Percentiles rank a stretch among this genome's conserved stretches.
phyloP scores from a whole-genome alignment of 1,284 basidiomycete genomes.

The Malassezia sympodialis region DNA sequence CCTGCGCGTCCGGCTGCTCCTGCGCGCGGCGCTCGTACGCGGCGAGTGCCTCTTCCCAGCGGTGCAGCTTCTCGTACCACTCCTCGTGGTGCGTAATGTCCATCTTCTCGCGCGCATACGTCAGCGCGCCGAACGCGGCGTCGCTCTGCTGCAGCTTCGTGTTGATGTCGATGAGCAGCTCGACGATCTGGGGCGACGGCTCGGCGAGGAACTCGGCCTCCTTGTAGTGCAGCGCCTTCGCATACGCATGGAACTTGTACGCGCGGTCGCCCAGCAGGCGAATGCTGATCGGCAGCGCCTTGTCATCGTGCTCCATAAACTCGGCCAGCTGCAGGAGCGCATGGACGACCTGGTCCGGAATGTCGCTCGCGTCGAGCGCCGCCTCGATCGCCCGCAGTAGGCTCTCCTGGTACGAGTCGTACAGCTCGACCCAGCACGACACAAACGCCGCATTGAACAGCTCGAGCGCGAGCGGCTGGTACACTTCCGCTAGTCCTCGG shows the following conservation, averaged over 20 bases:
- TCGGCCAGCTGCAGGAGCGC: slow-evolving; percentile 90
- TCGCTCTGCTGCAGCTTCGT: slow-evolving; percentile 76
- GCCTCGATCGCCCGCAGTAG: slow-evolving; percentile 79
- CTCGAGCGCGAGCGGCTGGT: slow-evolving; percentile 82
- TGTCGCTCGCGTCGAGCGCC: slow-evolving; percentile 69
- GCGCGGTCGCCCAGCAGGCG: slow-evolving; percentile 84
- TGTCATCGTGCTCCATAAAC: slow-evolving; percentile 99
- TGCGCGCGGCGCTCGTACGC: slow-evolving; percentile 74
- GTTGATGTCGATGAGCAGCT: slow-evolving; percentile 92
- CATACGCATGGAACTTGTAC: slow-evolving; percentile 85
- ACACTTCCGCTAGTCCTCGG: slow-evolving; percentile 81
- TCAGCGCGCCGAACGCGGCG: slow-evolving; percentile 44
- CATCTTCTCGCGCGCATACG: slow-evolving; percentile 48
- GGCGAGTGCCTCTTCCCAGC: slow-evolving; percentile 86
- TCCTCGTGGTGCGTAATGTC: slow-evolving; percentile 81
- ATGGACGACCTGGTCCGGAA: slow-evolving; percentile 86
- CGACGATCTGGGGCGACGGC: slow-evolving; percentile 68
- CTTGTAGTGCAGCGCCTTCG: slow-evolving; percentile 97
- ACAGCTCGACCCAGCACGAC: slow-evolving; percentile 93
- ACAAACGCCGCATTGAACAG: slow-evolving; percentile 97
- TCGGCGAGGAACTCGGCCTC: slow-evolving; percentile 94
- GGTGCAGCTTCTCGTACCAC: slow-evolving; percentile 93
- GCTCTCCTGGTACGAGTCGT: slow-evolving; percentile 55
- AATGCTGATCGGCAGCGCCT: slow-evolving; percentile 85
- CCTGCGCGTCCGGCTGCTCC: slow-evolving; percentile 52